Base-by-base conservation (phyloP, 805 yeast species). In the Ogataea polymorpha region DNA sequence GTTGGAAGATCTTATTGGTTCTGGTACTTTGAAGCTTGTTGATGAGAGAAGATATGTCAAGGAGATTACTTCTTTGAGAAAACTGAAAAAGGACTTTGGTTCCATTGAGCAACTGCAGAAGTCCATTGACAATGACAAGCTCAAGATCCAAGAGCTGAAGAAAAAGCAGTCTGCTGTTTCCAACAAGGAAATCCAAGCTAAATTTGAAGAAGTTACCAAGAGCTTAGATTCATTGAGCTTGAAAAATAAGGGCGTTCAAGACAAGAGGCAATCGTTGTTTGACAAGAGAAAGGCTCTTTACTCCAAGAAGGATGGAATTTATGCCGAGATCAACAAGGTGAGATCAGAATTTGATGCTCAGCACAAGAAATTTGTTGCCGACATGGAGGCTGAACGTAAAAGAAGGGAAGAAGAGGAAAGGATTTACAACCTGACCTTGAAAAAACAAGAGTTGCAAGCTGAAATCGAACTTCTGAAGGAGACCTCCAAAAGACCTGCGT, bases 1-100 rank as follows among this genome's bases (percentile, higher is more conserved):
- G 50, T 76, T 88, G 58, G 97, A 93, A 62, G 75, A 73, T 31
- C 71, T 75, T 51, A 82, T 93, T 47, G 86, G 85, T 41, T 67
- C 84, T 37, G 98, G 98, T 49, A 66, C 74, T 33, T 72, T 93
- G 61, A 78, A 86, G 55, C 79, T 93, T 58, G 97, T 89, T 39
- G 96, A 91, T 49, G 99, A 93, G 75, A 83, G 87, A 71, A 75
- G 80, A 59, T 67, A 74, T 50, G 79, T 93, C 52, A 86, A 86
- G 68, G 98, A 91, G 68, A 85, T 88, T 74, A 75, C 88, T 38
- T 65, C 81, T 33, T 77, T 93, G 63, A 81, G 91, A 67, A 88
- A 86, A 68, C 68, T 85, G 60, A 79, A 82, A 59, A 84, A 83
- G 64, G 90, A 83, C 63, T 86, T 87, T 61, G 78, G 79, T 36